A percentile compares a stretch with the other conserved stretches of the same genome.
These are phyloP conservation scores for Picea mariana DNA, from an alignment of 83 land plant genomes.

Conservation along the genomic window DNA sequence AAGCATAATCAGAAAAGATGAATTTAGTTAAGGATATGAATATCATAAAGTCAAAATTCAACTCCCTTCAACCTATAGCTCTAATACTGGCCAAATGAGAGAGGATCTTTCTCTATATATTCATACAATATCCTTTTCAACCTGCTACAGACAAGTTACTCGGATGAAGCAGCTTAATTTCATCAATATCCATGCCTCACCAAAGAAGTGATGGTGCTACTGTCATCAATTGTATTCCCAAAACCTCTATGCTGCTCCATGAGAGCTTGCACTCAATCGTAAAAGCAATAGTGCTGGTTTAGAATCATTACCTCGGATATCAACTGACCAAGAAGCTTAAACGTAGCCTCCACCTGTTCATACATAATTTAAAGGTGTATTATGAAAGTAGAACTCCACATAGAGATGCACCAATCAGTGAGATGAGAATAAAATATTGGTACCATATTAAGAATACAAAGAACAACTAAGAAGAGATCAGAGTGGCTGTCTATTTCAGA, in stretches of 20 bases:
- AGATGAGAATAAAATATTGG: too few species aligned
- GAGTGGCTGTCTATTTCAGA: too few species aligned
- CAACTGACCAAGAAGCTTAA: slow-evolving; percentile 49
- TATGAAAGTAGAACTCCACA: not conserved
- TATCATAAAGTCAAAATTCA: not conserved
- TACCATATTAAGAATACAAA: too few species aligned
- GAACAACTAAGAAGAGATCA: too few species aligned
- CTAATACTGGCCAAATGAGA: not conserved
- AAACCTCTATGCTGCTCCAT: not conserved
- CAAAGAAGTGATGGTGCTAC: not conserved
- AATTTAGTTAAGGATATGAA: not conserved
- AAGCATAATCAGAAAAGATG: not conserved
- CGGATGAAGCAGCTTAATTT: not conserved
- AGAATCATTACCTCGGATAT: slow-evolving; percentile 35
- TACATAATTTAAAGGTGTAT: slow-evolving; percentile 3
- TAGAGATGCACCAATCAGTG: too few species aligned
- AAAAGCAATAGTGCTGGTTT: not conserved
- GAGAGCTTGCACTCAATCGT: not conserved
- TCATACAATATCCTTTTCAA: not conserved
- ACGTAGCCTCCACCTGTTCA: slow-evolving; percentile 58
- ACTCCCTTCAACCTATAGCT: not conserved
- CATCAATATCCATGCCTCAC: not conserved
- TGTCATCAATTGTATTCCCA: not conserved
- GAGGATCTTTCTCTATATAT: not conserved
- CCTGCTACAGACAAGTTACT: not conserved